Percentiles rank a stretch among this genome's conserved stretches.
Conservation (phyloP, 208 protist genomes). For the Endotrypanum monterogeii region DNA sequence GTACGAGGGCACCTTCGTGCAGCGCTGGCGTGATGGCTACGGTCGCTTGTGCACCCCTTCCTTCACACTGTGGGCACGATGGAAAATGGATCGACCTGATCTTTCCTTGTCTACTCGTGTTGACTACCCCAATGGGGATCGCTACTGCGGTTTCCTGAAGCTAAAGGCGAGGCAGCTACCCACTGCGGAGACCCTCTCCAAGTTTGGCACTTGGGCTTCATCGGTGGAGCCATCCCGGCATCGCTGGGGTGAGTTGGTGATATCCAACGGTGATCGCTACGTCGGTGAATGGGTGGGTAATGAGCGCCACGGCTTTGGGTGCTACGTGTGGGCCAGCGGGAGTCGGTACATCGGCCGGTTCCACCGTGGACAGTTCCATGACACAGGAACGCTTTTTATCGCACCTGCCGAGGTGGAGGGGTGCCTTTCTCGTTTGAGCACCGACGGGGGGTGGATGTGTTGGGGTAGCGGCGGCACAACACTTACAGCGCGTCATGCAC, state of each 20-base stretch:
- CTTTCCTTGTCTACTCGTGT: conserved; percentile 46
- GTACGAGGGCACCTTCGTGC: conserved; percentile 75
- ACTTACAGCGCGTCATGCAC: neutral
- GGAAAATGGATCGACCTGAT: conserved; percentile 77
- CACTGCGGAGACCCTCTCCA: conserved; percentile 20
- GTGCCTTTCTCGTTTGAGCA: conserved; percentile 29
- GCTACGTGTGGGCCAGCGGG: conserved; percentile 51
- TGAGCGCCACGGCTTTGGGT: conserved; percentile 73
- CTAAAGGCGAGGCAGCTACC: conserved; percentile 10
- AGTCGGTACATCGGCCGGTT: conserved; percentile 80
- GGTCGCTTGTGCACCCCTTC: conserved; percentile 55
- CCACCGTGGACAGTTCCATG: conserved; percentile 55
- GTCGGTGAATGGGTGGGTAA: conserved; percentile 82
- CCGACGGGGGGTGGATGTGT: conserved; percentile 18
- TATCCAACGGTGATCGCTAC: conserved; percentile 60
- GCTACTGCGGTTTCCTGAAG: conserved; percentile 63
- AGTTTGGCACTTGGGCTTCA: conserved; percentile 69
- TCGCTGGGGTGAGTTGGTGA: conserved; percentile 73
- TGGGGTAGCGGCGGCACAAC: neutral
- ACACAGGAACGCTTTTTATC: conserved; percentile 68
- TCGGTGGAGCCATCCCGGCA: conserved; percentile 34
- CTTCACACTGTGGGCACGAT: conserved; percentile 68
- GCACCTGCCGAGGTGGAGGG: conserved; percentile 25
- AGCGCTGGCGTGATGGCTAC: conserved; percentile 71
- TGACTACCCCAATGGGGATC: conserved; percentile 60